phyloP scores from a whole-genome alignment of 768 basidiomycete genomes.

The Candolleomyces eurysporus region DNA sequence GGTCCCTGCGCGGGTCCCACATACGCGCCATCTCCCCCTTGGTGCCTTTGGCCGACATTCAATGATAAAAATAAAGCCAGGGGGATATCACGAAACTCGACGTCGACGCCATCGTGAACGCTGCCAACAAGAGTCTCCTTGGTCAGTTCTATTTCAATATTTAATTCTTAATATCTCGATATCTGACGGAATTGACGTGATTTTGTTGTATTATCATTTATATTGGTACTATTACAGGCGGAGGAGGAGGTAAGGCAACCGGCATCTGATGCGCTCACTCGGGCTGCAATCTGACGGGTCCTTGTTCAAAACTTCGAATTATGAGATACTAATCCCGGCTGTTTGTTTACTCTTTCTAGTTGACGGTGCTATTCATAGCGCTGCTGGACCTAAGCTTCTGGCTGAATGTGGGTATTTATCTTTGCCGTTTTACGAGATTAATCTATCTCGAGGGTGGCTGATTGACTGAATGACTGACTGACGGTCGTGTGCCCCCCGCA shows the following conservation, averaged over 20 bases:
- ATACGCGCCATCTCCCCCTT: neutral
- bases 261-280: too few relatives aligned
- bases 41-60: constrained; percentile 2
- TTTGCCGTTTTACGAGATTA: neutral
- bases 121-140: constrained; percentile 70
- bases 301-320: neutral
- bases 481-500: neutral
- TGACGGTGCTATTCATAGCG: constrained; percentile 79
- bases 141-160: constrained; percentile 39
- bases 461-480: neutral
- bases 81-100: constrained; percentile 76
- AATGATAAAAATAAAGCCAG: constrained; percentile 43
- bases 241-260: constrained; percentile 64
- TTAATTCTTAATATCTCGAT: neutral
- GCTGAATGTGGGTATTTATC: constrained; percentile 59
- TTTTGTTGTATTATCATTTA: neutral
- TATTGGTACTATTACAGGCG: constrained; percentile 32
- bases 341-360: constrained; percentile 38
- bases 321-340: too few relatives aligned
- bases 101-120: constrained; percentile 78
- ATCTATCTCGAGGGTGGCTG: too few relatives aligned
- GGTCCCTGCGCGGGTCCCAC: too few relatives aligned
- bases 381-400: constrained; percentile 63
- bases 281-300: neutral
- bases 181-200: neutral